A percentile compares a stretch with the other conserved stretches of the same genome.
Conservation (phyloP, 306 rosid species). For the Canavalia gladiata region DNA sequence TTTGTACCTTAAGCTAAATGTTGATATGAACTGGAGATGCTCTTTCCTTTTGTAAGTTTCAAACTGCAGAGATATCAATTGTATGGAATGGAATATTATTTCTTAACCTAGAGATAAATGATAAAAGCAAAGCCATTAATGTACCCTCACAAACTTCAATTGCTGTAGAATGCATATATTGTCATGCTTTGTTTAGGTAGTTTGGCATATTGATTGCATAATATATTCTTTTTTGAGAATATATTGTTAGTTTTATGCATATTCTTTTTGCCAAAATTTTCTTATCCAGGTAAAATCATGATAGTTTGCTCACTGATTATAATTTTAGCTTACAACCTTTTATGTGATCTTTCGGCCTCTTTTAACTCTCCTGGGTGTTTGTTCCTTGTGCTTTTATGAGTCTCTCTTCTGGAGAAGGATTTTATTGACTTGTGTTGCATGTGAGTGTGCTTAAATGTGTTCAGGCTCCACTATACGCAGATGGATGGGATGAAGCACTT, state of each 20-base stretch:
- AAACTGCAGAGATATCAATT: conserved; percentile 16
- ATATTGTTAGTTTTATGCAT: neutral
- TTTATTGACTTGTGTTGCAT: conserved; percentile 31
- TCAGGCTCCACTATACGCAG: conserved; percentile 90
- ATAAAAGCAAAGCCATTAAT: neutral
- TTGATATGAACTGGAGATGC: neutral
- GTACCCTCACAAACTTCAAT: neutral
- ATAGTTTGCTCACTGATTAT: conserved; percentile 16
- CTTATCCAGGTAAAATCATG: conserved; percentile 2
- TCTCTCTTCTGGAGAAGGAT: conserved; percentile 3
- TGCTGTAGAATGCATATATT: neutral
- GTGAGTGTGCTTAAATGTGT: conserved; percentile 34
- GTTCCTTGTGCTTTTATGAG: conserved; percentile 23
- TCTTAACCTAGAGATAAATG: neutral
- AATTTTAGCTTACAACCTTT: neutral
- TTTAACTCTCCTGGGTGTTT: neutral
- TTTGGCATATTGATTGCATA: conserved; percentile 26
- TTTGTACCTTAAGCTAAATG: conserved; percentile 30
- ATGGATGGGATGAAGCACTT: conserved; percentile 98
- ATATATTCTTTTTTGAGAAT: neutral
- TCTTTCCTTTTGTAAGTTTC: conserved; percentile 11
- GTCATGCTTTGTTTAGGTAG: conserved; percentile 4
- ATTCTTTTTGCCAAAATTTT: neutral
- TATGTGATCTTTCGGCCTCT: neutral
- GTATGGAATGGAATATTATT: conserved; percentile 16